Evolutionary conservation across 1,139 yeast species (phyloP).

Genomic region (Yamadazyma friedrichii): DNA sequence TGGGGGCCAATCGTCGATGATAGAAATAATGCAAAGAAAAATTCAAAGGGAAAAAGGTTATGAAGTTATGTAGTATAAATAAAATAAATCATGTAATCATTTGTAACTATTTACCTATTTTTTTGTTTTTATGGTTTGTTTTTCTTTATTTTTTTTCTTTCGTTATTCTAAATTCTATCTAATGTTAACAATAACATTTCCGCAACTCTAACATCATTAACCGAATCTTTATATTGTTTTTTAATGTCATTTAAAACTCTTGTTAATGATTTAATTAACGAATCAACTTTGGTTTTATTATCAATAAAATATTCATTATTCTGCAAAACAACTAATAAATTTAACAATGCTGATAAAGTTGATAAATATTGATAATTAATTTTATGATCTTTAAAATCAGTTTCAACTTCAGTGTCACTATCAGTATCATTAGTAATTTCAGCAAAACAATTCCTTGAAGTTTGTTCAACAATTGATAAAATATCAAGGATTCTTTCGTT

Average conservation of each 20-base stretch:
- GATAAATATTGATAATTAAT: constrained; percentile 33
- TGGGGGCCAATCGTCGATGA: constrained; percentile 91
- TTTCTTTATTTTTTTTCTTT: background rate
- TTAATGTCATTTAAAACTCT: constrained; percentile 14
- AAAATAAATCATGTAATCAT: no score
- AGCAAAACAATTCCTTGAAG: constrained; percentile 31
- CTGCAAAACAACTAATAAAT: constrained; percentile 49
- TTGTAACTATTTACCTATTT: background rate
- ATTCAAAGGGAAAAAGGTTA: constrained; percentile 18
- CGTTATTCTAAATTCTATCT: constrained; percentile 24
- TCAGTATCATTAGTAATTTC: constrained; percentile 9
- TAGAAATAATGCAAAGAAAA: constrained; percentile 20
- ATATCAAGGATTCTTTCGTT: constrained; percentile 38
- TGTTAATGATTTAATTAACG: constrained; percentile 18
- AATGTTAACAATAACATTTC: constrained; percentile 40
- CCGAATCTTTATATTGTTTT: constrained; percentile 11
- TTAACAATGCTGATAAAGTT: constrained; percentile 52
- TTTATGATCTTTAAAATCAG: constrained; percentile 9
- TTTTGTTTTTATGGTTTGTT: background rate
- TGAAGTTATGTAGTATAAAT: no score
- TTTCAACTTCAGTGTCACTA: constrained; percentile 15
- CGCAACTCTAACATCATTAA: constrained; percentile 31
- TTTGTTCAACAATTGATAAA: constrained; percentile 33
- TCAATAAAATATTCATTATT: constrained; percentile 19
- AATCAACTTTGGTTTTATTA: constrained; percentile 21